Evolutionary conservation across 768 basidiomycete species (phyloP).

Genomic region (Amanita molliuscula): DNA sequence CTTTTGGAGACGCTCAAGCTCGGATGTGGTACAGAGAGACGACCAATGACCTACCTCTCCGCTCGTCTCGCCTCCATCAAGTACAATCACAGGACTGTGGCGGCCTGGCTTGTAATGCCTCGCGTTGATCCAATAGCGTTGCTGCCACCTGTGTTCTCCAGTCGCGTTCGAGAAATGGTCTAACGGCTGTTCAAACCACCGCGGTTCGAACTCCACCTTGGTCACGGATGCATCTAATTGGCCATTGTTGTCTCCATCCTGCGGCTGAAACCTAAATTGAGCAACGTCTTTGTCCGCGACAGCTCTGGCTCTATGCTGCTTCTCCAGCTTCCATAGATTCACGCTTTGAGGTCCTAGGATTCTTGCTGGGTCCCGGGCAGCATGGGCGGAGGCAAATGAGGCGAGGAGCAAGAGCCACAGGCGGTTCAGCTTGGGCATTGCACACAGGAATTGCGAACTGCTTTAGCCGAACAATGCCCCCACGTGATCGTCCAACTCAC

Average conservation of each 20-base stretch:
- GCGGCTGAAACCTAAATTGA: neutral
- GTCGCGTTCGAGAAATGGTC: conserved; percentile 61
- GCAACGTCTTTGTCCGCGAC: neutral
- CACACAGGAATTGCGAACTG: neutral
- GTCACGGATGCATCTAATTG: neutral
- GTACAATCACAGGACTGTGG: conserved; percentile 76
- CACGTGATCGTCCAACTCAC: too few relatives aligned
- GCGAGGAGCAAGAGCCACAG: neutral
- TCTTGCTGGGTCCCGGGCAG: neutral
- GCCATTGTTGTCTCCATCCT: neutral
- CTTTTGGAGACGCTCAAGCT: conserved; percentile 14
- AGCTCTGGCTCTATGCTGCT: neutral
- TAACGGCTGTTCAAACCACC: conserved; percentile 77
- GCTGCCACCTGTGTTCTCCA: conserved; percentile 53
- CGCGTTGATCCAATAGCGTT: conserved; percentile 89
- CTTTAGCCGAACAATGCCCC: too few relatives aligned
- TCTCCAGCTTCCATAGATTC: conserved; percentile 6
- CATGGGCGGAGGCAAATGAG: neutral
- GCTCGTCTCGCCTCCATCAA: conserved; percentile 92
- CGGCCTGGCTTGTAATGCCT: conserved; percentile 64
- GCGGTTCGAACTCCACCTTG: conserved; percentile 16
- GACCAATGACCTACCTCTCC: conserved; percentile 46
- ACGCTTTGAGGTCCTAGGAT: conserved; percentile 4
- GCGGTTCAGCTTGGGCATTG: neutral
- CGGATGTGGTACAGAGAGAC: neutral